Base-by-base conservation (phyloP, 495 filamentous ascomycete species). In the Aspergillus sparsus region DNA sequence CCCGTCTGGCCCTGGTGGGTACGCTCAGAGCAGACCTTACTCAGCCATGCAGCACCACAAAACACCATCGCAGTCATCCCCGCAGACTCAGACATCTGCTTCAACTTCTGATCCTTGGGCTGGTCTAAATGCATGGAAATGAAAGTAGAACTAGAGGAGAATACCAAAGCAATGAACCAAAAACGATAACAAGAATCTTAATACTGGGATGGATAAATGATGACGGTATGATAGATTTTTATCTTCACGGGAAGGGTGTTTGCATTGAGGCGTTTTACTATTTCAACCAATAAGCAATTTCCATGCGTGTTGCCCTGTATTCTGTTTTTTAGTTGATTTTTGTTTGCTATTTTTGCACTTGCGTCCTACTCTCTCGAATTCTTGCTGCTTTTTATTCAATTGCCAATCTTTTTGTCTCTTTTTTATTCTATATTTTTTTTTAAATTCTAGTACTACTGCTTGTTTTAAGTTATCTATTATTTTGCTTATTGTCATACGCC, bases 61-160 rank as follows among this genome's bases (percentile, higher is more conserved):
- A 55, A 61, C 66, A 8, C 70, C 72, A 21, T 74, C 74, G 33
- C 80, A 85, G 62, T 73, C 79, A 12, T 73, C 74, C 15, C 80
- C 78, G 53, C 79, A 83, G 57, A 39, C 56, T 31, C 74, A 73
- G 62, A 59, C 67, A 64, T 55, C 63, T 7, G 34, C 74, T n/a
- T 51, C 60, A 1, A 27, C 65, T 12, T 70, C 73, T 61, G 89
- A 96, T 80, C 92, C 91, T 9, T 96, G 92, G 91, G 89, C 91
- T 21, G 91, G 90, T 31, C 71, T 96, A 49, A 92, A 86, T 72
- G 88, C 87, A 41, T 96, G 92, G 92, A 93, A 91, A 74, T 96
- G 58, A 73, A 50, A 34, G 21, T 27, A 27, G 21, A 27, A 27
- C 21, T 27, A 27, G 21, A 27, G 21, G 21, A 27, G 21, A 27